Conservation (phyloP, 2,329 filamentous ascomycete genomes). For the Cadophora luteo-olivacea region DNA sequence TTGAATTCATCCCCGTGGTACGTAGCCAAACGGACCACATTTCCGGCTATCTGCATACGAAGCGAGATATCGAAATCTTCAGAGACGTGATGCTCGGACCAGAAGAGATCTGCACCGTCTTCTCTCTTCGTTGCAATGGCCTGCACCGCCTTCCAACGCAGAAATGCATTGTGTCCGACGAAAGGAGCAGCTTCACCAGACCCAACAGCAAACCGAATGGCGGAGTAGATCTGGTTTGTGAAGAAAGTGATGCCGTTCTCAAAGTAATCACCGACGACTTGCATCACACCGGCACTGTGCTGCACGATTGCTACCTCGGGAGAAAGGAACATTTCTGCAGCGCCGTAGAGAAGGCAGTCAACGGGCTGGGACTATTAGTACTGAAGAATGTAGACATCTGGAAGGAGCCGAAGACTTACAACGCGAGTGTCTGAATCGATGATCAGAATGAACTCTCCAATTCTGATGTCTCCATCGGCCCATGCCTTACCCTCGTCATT, state of each 20-base stretch:
- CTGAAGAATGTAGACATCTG: no score
- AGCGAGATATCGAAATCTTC: not conserved
- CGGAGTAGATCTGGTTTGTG: slow-evolving; percentile 57
- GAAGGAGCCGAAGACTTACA: not conserved
- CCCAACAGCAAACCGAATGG: slow-evolving; percentile 52
- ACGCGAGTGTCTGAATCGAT: not conserved
- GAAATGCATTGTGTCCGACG: not conserved
- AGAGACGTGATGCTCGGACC: not conserved
- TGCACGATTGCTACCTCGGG: slow-evolving; percentile 81
- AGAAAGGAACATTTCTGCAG: slow-evolving; percentile 70
- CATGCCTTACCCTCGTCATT: not conserved
- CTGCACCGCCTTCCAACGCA: not conserved
- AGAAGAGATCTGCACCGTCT: not conserved
- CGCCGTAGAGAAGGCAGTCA: slow-evolving; percentile 58
- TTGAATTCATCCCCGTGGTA: slow-evolving; percentile 24
- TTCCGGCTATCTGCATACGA: slow-evolving; percentile 48
- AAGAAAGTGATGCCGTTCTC: slow-evolving; percentile 66
- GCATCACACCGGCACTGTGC: slow-evolving; percentile 79
- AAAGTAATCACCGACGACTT: slow-evolving; percentile 76
- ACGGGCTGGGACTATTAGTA: not conserved
- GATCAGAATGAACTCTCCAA: not conserved
- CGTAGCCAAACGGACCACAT: slow-evolving; percentile 42
- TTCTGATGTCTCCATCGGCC: not conserved
- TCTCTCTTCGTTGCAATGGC: not conserved
- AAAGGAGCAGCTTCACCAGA: not conserved